Base-by-base conservation (phyloP, 331 rosid species). In the Dryas integrifolia region DNA sequence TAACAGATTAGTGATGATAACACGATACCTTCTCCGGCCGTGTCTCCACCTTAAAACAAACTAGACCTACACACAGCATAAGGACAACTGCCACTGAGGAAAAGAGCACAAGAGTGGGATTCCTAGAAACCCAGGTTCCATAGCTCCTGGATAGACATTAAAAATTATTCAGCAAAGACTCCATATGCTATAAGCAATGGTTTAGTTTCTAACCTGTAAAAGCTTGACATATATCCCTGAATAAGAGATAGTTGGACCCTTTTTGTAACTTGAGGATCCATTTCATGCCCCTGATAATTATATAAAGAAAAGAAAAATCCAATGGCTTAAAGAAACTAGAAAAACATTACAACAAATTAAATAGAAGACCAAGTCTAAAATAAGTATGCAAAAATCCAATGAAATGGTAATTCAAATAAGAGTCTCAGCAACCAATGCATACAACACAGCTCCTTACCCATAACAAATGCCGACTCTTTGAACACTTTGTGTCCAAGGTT, bases 111-210 rank as follows among this genome's bases (percentile, higher is more conserved):
- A 82, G 78, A 70, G 78, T 49, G 64, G 97, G 96, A 83, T 86
- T 88, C 85, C 85, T 82, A 73, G 97, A 96, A 76, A 80, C 91
- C 98, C 98, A 91, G 58, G 80, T 81, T 81, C 98, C 98, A 73
- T 91, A 91, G 12, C 75, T 70, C 88, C 98, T 94, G 85, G 39
- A 86, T 75, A 73, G 51, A 52, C 13, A 15, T 2, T 15, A n/a
- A 65, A 67, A 41, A 68, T 61, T 13, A 74, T 18, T 67, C 38
- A 66, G 62, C 50, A 76, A 9, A 61, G 67, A 65, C 64, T 72
- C 58, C n/a, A 57, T 9, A 78, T 74, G 66, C 63, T 68, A 52
- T 41, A 58, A 40, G 74, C 73, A 73, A 69, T 38, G 59, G 83
- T 70, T 80, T 69, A 82, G 77, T 51, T 60, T 60, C 89, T 53